phyloP scores from a whole-genome alignment of 495 filamentous ascomycete species.

The Friedmanniomyces endolithicus region DNA sequence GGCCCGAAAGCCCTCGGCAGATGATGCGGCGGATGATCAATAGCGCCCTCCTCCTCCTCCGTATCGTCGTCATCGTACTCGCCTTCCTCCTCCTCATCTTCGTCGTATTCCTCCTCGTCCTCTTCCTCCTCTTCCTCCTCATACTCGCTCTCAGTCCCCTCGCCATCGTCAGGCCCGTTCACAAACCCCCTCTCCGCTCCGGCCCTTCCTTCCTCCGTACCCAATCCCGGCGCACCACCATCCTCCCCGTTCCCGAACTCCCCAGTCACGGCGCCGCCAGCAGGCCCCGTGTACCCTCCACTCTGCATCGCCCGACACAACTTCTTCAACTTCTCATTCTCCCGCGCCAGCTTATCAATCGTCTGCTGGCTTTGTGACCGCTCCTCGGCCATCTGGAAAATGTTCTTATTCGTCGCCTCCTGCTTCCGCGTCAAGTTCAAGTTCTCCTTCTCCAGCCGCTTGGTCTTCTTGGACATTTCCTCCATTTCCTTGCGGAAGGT shows the following conservation, averaged over 20 bases:
- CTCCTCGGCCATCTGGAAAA: conserved; percentile 96
- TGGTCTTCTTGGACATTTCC: conserved; percentile 99
- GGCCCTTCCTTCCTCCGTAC: conserved; percentile 25
- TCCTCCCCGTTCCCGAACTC: conserved; percentile 29
- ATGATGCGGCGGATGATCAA: conserved; percentile 24
- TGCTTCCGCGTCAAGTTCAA: conserved; percentile 82
- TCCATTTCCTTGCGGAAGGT: conserved; percentile 99
- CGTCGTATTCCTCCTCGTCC: conserved; percentile 49
- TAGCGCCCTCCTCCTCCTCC: conserved; percentile 52
- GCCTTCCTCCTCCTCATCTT: conserved; percentile 52
- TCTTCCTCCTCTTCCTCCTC: conserved; percentile 66
- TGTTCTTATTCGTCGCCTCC: conserved; percentile 85
- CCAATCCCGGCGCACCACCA: conserved; percentile 34
- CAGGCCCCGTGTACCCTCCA: conserved; percentile 52
- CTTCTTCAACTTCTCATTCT: conserved; percentile 82
- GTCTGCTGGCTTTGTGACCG: conserved; percentile 42
- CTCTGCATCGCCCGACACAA: conserved; percentile 91
- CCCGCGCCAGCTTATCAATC: conserved; percentile 49
- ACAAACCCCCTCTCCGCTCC: conserved; percentile 29
- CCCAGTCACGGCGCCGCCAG: conserved; percentile 39
- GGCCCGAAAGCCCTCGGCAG: conserved; percentile 29
- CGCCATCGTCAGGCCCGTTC: conserved; percentile 23
- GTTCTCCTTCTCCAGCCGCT: conserved; percentile 94
- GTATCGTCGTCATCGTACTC: conserved; percentile 51
- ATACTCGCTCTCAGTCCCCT: conserved; percentile 60